phyloP scores from a whole-genome alignment of 768 basidiomycete species.

The Tubosaeta sp. region DNA sequence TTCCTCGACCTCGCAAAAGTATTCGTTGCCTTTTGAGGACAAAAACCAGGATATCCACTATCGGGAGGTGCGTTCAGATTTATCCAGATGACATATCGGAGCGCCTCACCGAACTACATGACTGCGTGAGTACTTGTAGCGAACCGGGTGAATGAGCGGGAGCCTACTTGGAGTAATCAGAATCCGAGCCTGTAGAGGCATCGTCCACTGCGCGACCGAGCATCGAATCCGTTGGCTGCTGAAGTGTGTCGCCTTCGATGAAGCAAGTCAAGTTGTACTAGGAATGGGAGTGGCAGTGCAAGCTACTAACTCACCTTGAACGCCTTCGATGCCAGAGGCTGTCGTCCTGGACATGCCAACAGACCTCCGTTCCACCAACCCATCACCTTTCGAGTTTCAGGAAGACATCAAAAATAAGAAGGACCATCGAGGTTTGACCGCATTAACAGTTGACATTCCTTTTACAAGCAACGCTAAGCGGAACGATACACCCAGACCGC shows the following conservation, averaged over 20 bases:
- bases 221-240: conserved; percentile 28
- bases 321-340: conserved; percentile 25
- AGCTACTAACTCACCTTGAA: neutral
- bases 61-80: conserved; percentile 12
- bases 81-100: conserved; percentile 6
- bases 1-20: conserved; percentile 99
- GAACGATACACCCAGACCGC: conserved; percentile 26
- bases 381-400: conserved; percentile 18
- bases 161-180: conserved; percentile 90
- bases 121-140: conserved; percentile 14
- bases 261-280: neutral
- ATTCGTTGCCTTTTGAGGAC: conserved; percentile 97
- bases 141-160: neutral
- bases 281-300: conserved; percentile 19
- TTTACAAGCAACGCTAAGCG: conserved; percentile 32
- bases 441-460: conserved; percentile 57
- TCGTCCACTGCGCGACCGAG: conserved; percentile 65
- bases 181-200: conserved; percentile 88
- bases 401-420: conserved; percentile 4
- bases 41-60: conserved; percentile 99
- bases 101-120: conserved; percentile 26
- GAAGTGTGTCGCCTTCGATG: conserved; percentile 7
- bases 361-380: conserved; percentile 28
- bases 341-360: conserved; percentile 33
- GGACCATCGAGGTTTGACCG: conserved; percentile 31